Conservation (phyloP, 495 filamentous ascomycete species). For the Venustampulla echinocandica region DNA sequence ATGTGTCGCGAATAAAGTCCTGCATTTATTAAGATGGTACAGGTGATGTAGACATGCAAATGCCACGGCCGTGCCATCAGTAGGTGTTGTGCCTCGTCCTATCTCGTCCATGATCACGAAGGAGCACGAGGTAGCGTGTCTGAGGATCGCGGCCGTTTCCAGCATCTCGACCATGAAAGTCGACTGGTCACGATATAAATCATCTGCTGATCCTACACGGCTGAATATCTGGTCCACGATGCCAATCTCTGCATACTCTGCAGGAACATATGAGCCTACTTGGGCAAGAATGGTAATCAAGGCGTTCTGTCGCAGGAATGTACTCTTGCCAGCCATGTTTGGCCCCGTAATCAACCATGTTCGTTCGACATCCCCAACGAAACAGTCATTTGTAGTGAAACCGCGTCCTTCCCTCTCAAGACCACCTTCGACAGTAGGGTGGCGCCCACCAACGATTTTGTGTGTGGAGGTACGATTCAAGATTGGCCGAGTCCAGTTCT, state of each 20-base stretch:
- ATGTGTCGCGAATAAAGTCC: conserved; percentile 88
- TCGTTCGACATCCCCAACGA: conserved; percentile 57
- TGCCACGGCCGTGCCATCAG: conserved; percentile 82
- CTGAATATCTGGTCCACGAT: conserved; percentile 90
- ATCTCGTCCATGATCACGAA: conserved; percentile 99
- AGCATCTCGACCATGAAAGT: conserved; percentile 94
- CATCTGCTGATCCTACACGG: conserved; percentile 85
- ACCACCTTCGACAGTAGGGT: conserved; percentile 80
- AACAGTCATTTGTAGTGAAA: conserved; percentile 84
- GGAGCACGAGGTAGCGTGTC: conserved; percentile 54
- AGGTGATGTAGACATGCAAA: conserved; percentile 83
- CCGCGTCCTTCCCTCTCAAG: conserved; percentile 69
- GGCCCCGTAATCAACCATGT: conserved; percentile 91
- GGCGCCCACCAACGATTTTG: conserved; percentile 72
- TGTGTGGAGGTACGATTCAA: conserved; percentile 40
- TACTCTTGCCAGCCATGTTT: conserved; percentile 99
- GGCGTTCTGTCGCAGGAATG: conserved; percentile 89
- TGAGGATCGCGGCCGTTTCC: conserved; percentile 63
- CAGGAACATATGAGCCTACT: conserved; percentile 84
- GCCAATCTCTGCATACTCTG: conserved; percentile 72
- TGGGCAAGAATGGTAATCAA: conserved; percentile 90
- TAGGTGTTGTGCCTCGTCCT: conserved; percentile 84
- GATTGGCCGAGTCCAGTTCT: conserved; percentile 61
- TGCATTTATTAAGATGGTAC: conserved; percentile 61
- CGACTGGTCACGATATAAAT: conserved; percentile 82